These are phyloP conservation scores for Trypanosoma conorhini DNA, from an alignment of 208 protist species.

Conservation along the genomic window DNA sequence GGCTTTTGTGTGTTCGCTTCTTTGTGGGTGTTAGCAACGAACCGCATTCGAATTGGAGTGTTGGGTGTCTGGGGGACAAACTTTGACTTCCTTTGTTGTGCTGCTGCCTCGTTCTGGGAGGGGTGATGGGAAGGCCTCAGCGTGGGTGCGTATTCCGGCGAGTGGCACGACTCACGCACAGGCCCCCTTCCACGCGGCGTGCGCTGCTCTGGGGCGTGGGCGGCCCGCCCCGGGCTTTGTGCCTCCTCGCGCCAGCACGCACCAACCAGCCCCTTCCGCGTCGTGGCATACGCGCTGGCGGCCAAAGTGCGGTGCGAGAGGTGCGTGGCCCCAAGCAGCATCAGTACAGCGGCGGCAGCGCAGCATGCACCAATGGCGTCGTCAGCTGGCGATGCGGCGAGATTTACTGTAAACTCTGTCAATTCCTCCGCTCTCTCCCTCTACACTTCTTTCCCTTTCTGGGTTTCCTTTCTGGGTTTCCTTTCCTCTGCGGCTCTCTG, in stretches of 20 bases:
- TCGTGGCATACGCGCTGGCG: conserved; percentile 20
- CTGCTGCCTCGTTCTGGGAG: too few relatives aligned
- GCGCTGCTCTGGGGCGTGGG: too few relatives aligned
- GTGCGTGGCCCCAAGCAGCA: conserved; percentile 26
- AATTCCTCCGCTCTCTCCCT: not conserved
- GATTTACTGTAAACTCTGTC: conserved; percentile 9
- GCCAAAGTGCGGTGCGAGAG: conserved; percentile 42
- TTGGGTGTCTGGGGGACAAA: too few relatives aligned
- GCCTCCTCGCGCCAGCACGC: conserved; percentile 9
- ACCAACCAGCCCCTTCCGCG: conserved; percentile 39
- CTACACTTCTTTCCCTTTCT: not conserved
- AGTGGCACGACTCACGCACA: too few relatives aligned
- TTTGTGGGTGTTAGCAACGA: too few relatives aligned
- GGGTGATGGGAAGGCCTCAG: too few relatives aligned
- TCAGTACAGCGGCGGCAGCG: conserved; percentile 36
- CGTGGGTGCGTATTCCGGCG: too few relatives aligned
- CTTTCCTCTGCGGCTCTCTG: not conserved
- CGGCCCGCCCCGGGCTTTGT: not conserved
- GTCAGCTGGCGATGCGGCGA: conserved; percentile 40
- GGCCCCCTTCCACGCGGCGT: too few relatives aligned
- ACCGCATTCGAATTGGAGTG: too few relatives aligned
- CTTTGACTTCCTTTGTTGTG: too few relatives aligned
- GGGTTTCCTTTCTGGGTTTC: not conserved
- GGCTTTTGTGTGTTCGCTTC: too few relatives aligned
- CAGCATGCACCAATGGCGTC: conserved; percentile 13